Evolutionary conservation across 2,329 filamentous ascomycete genomes (phyloP).

Genomic region (Penicillium sp.): DNA sequence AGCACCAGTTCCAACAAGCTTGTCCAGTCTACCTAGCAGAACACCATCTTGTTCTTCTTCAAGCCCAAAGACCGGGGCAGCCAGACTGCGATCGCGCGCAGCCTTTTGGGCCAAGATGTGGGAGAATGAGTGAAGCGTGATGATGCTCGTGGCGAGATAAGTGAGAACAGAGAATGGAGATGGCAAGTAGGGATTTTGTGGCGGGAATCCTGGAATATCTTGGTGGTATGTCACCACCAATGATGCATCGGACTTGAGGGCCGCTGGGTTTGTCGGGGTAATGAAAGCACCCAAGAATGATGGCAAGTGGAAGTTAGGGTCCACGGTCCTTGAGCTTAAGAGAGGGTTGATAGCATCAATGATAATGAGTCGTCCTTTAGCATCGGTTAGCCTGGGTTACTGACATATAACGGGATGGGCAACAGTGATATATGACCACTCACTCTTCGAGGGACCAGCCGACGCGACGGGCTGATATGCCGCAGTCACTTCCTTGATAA

Average conservation of each 20-base stretch:
- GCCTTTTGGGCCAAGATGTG: conserved; percentile 73
- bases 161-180: conserved; percentile 69
- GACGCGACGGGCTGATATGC: conserved; percentile 25
- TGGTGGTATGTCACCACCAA: conserved; percentile 79
- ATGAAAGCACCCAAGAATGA: conserved; percentile 70
- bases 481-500: conserved; percentile 62
- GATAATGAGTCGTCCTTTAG: conserved; percentile 68
- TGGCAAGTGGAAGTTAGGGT: conserved; percentile 59
- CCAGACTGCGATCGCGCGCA: conserved; percentile 73
- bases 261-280: conserved; percentile 48
- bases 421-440: conserved; percentile 6
- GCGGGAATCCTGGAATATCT: conserved; percentile 65
- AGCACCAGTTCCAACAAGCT: conserved; percentile 28
- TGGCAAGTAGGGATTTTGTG: conserved; percentile 53
- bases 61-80: conserved; percentile 76
- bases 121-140: conserved; percentile 70
- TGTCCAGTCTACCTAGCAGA: conserved; percentile 62
- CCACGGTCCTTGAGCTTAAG: conserved; percentile 35
- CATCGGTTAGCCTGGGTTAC: background rate
- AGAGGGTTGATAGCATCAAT: conserved; percentile 78
- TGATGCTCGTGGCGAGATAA: conserved; percentile 85
- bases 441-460: conserved; percentile 28
- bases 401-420: background rate
- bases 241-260: conserved; percentile 53
- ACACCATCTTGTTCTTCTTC: conserved; percentile 76